phyloP scores from a whole-genome alignment of 1,284 basidiomycete genomes.

The Trichosporon ovoides region DNA sequence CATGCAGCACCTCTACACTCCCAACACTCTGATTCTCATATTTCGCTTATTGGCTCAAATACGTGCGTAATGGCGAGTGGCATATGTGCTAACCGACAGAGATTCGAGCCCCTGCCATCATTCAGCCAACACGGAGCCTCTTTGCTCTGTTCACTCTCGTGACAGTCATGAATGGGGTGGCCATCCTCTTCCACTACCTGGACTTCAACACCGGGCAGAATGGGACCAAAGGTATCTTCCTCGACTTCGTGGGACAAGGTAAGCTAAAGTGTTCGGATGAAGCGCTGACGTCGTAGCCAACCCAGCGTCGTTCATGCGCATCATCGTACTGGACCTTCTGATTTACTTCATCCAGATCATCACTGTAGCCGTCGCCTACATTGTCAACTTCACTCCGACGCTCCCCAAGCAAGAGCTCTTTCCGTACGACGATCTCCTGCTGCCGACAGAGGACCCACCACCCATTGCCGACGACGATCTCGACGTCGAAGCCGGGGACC shows the following conservation, averaged over 20 bases:
- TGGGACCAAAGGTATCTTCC: constrained; percentile 34
- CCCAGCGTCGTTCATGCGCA: constrained; percentile 30
- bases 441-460: constrained; percentile 24
- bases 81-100: constrained; percentile 15
- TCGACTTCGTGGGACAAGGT: constrained; percentile 47
- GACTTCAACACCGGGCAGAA: constrained; percentile 32
- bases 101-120: constrained; percentile 32
- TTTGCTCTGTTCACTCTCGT: constrained; percentile 31
- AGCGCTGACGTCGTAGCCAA: constrained; percentile 22
- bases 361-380: constrained; percentile 35
- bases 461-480: constrained; percentile 9
- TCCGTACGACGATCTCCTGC: constrained; percentile 38
- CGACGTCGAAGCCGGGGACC: constrained; percentile 20
- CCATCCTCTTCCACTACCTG: constrained; percentile 35
- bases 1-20: constrained; percentile 42
- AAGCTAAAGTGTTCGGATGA: constrained; percentile 9
- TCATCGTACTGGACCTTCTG: constrained; percentile 38
- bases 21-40: constrained; percentile 39
- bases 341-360: constrained; percentile 37
- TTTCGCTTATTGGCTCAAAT: constrained; percentile 34
- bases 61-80: constrained; percentile 16
- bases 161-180: constrained; percentile 28
- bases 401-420: constrained; percentile 26
- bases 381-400: constrained; percentile 26
- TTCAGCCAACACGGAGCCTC: constrained; percentile 37